These are phyloP conservation scores for Licmophora abbreviata DNA, from an alignment of 108 stramenopile species.

Conservation along the genomic window DNA sequence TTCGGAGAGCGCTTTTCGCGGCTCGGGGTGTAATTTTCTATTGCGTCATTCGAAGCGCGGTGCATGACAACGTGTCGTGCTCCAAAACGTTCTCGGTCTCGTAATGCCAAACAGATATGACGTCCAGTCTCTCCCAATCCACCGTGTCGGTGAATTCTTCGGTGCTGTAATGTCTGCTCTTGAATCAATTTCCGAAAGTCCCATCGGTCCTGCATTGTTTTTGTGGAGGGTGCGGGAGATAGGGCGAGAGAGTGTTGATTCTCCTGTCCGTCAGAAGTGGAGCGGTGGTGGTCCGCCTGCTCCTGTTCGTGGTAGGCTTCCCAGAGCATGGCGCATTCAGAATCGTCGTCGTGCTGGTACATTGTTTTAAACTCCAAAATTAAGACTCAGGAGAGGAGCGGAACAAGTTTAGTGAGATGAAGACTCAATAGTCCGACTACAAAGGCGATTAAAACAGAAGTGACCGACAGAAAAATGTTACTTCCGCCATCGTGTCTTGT, in stretches of 20 bases:
- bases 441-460: no score
- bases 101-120: conserved; percentile 11
- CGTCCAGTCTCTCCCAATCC: conserved; percentile 5
- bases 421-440: no score
- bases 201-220: conserved; percentile 11
- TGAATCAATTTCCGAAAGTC: conserved; percentile 16
- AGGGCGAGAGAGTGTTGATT: no score
- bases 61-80: neutral
- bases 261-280: no score
- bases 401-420: no score
- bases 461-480: no score
- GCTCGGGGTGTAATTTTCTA: neutral
- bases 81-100: conserved; percentile 12
- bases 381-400: no score
- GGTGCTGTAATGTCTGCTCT: conserved; percentile 26
- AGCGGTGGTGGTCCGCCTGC: no score
- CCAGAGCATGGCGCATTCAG: neutral
- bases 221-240: conserved; percentile 9
- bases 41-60: neutral
- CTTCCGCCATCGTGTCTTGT: no score
- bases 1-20: neutral
- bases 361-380: no score
- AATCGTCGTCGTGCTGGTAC: neutral
- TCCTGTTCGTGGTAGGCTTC: neutral
- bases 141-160: conserved; percentile 16